A percentile compares a stretch with the other conserved stretches of the same genome.
These are phyloP conservation scores for Tricholoma hemisulphureum DNA, from an alignment of 768 basidiomycete species.

Conservation along the genomic window DNA sequence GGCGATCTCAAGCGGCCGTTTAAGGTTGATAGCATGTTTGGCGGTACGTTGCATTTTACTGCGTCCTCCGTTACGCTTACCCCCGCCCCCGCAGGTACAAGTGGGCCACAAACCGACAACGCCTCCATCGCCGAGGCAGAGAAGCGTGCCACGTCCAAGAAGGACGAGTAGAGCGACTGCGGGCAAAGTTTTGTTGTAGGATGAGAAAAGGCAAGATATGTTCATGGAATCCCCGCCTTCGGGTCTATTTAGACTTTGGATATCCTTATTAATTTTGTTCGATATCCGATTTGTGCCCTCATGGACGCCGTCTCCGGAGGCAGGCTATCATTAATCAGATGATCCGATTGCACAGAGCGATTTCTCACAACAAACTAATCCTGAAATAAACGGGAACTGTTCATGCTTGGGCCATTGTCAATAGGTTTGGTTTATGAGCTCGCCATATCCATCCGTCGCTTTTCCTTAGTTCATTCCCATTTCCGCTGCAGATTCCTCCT, in stretches of 20 bases:
- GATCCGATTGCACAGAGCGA: too few relatives aligned
- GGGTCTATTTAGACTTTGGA: neutral
- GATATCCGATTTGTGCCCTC: neutral
- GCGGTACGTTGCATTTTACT: slow-evolving; percentile 41
- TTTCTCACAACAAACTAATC: too few relatives aligned
- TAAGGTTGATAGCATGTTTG: slow-evolving; percentile 73
- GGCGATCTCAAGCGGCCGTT: slow-evolving; percentile 92
- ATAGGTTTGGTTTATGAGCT: too few relatives aligned
- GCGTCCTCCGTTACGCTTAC: slow-evolving; percentile 1
- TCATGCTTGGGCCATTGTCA: too few relatives aligned
- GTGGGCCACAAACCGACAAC: slow-evolving; percentile 82
- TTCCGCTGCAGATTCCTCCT: too few relatives aligned
- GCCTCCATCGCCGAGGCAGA: slow-evolving; percentile 88
- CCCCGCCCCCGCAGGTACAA: slow-evolving; percentile 36
- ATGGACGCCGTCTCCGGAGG: too few relatives aligned
- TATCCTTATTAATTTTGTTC: neutral
- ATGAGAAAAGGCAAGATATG: neutral
- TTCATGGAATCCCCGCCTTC: neutral
- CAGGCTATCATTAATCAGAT: too few relatives aligned
- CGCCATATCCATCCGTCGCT: too few relatives aligned
- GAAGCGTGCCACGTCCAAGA: slow-evolving; percentile 77
- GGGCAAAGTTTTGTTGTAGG: neutral
- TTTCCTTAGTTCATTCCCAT: too few relatives aligned
- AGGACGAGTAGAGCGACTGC: slow-evolving; percentile 54
- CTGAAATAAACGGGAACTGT: too few relatives aligned